phyloP scores from a whole-genome alignment of 306 rosid genomes.

The Herpetospermum pedunculosum region DNA sequence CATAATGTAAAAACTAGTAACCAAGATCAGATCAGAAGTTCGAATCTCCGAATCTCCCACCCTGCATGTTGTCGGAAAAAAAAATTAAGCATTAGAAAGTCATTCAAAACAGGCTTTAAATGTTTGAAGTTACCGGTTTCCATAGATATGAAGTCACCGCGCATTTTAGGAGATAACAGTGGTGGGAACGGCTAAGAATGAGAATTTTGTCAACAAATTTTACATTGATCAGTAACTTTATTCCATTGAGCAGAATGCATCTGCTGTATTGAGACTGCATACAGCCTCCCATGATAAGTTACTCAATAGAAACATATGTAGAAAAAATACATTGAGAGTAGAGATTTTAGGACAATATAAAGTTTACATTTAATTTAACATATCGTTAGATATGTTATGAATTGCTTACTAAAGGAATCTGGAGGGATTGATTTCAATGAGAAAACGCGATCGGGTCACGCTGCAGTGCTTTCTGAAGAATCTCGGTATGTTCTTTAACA shows the following conservation, averaged over 20 bases:
- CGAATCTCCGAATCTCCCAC: too few relatives aligned
- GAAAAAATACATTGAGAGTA: background rate
- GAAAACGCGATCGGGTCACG: conserved; percentile 45
- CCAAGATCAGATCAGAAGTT: too few relatives aligned
- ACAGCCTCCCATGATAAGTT: background rate
- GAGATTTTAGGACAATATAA: background rate
- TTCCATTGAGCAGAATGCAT: background rate
- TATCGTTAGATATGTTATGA: conserved; percentile 1
- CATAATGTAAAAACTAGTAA: too few relatives aligned
- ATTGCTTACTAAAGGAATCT: background rate
- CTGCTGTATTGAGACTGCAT: conserved; percentile 8
- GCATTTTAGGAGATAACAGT: background rate
- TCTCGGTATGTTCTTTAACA: conserved; percentile 70
- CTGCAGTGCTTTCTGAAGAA: conserved; percentile 65
- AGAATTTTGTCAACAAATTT: background rate
- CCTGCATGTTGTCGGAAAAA: too few relatives aligned
- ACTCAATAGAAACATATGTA: background rate
- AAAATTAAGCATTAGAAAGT: too few relatives aligned
- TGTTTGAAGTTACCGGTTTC: background rate
- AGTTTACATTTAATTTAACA: background rate
- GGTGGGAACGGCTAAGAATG: background rate
- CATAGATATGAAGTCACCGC: background rate
- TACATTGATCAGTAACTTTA: background rate
- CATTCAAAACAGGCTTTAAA: too few relatives aligned
- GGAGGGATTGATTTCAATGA: conserved; percentile 1